A percentile compares a stretch with the other conserved stretches of the same genome.
Conservation (phyloP, 371 early-diverging fungal genomes). For the Syncephalastrum contaminatum region DNA sequence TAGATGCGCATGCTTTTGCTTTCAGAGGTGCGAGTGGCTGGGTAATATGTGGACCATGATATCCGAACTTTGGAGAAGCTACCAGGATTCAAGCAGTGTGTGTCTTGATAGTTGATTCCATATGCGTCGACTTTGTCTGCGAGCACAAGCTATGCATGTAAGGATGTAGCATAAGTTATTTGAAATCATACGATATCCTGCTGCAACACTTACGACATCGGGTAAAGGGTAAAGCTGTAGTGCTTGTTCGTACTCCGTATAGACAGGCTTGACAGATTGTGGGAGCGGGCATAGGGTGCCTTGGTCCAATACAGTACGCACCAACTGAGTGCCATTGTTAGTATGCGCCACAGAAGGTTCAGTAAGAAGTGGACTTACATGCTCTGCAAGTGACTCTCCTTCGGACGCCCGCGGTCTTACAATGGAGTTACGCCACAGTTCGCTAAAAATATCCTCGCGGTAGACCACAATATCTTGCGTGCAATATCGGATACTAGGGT, state of each 20-base stretch:
- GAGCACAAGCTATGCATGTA: slow-evolving; percentile 65
- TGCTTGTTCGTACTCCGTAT: slow-evolving; percentile 82
- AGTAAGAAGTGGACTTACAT: slow-evolving; percentile 40
- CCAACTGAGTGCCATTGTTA: slow-evolving; percentile 50
- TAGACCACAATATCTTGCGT: slow-evolving; percentile 86
- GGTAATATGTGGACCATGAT: slow-evolving; percentile 77
- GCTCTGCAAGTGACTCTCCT: slow-evolving; percentile 57
- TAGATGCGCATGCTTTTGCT: too few relatives aligned
- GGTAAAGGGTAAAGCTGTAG: slow-evolving; percentile 86
- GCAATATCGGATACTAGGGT: slow-evolving; percentile 71
- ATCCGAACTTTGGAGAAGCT: slow-evolving; percentile 77
- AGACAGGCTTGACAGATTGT: slow-evolving; percentile 66
- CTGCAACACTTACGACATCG: slow-evolving; percentile 63
- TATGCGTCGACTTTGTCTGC: slow-evolving; percentile 84
- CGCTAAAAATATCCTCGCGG: slow-evolving; percentile 78
- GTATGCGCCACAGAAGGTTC: background rate
- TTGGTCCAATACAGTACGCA: slow-evolving; percentile 84
- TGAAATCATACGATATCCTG: background rate
- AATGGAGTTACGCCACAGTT: slow-evolving; percentile 75
- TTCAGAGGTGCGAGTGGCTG: slow-evolving; percentile 29
- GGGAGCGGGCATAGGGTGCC: slow-evolving; percentile 85
- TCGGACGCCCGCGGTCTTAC: slow-evolving; percentile 48
- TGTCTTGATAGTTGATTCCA: slow-evolving; percentile 69
- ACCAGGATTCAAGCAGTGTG: slow-evolving; percentile 83
- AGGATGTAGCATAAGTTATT: background rate